phyloP scores from a whole-genome alignment of 106 monocot species.

The Phalaenopsis equestris region DNA sequence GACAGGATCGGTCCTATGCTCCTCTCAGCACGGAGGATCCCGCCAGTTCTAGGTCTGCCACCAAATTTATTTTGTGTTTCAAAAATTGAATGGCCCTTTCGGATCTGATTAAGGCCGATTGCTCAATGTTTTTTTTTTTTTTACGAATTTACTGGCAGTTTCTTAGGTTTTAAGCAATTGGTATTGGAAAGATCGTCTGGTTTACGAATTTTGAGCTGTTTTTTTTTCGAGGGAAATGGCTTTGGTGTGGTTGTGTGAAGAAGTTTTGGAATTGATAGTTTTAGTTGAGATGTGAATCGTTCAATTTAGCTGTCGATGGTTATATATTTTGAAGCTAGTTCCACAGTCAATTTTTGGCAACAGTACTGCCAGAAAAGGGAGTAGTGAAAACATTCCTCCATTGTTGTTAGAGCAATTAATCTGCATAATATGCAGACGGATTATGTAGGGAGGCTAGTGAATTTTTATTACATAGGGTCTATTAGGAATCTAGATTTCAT shows the following conservation, averaged over 20 bases:
- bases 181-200: neutral
- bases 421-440: too few relatives aligned
- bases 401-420: too few relatives aligned
- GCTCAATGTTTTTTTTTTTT: neutral
- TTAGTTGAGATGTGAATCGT: neutral
- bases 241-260: neutral
- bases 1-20: conserved; percentile 54
- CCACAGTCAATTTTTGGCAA: neutral
- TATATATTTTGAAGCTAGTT: neutral
- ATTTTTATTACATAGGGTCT: neutral
- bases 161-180: neutral
- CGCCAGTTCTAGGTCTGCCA: conserved; percentile 50
- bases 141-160: neutral
- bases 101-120: neutral
- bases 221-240: neutral
- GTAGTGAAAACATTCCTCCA: too few relatives aligned
- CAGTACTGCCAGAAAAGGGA: neutral
- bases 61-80: neutral
- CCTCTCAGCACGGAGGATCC: conserved; percentile 91
- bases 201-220: neutral
- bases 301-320: neutral
- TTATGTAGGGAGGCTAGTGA: neutral
- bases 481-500: neutral
- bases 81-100: neutral
- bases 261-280: neutral